Evolutionary conservation across 176 grass and related monocot genomes (phyloP).

Genomic region (Oryza australiensis): DNA sequence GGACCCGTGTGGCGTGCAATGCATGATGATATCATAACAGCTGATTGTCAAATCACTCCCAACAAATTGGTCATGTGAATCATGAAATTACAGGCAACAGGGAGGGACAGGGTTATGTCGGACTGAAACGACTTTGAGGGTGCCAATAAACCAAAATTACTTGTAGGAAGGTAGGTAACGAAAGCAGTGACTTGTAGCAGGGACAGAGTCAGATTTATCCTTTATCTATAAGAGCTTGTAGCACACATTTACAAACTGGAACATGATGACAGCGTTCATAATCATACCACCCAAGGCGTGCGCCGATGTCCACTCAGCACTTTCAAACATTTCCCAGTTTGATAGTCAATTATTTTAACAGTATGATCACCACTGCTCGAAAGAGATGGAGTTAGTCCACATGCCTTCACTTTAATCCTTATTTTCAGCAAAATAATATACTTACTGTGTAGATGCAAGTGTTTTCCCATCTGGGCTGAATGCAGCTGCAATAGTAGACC

Average conservation of each 20-base stretch:
- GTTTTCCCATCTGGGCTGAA: slow-evolving; percentile 97
- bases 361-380: slow-evolving; percentile 92
- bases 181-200: not conserved
- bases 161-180: not conserved
- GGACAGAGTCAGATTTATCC: not conserved
- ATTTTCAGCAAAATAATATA: slow-evolving; percentile 29
- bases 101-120: not conserved
- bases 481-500: slow-evolving; percentile 98
- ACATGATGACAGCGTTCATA: slow-evolving; percentile 2
- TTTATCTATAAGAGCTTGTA: not conserved
- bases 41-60: not conserved
- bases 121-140: not conserved
- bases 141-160: not conserved
- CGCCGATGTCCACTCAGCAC: slow-evolving; percentile 89
- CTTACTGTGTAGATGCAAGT: slow-evolving; percentile 97
- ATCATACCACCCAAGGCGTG: slow-evolving; percentile 98
- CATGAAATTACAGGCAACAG: not conserved
- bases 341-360: slow-evolving; percentile 97
- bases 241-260: not conserved
- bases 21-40: not conserved
- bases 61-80: not conserved
- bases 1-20: no score
- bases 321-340: slow-evolving; percentile 92
- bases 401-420: slow-evolving; percentile 20
- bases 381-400: slow-evolving; percentile 46